Evolutionary conservation across 352 stramenopile genomes (phyloP).

Genomic region (Phytophthora hybrid): DNA sequence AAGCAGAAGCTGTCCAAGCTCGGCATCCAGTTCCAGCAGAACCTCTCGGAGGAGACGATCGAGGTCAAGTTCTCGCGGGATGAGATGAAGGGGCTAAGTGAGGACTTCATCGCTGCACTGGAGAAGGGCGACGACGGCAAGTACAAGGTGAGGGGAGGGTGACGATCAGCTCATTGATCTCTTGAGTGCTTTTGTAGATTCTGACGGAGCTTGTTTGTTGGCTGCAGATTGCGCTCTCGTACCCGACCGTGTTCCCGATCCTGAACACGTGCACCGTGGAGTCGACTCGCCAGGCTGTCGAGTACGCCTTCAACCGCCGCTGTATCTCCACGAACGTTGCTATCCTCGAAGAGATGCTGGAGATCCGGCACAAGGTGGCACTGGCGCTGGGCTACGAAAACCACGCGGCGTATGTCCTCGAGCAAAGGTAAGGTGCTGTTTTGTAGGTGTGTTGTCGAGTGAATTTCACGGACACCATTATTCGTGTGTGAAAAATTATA

Average conservation of each 20-base stretch:
- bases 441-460: not conserved
- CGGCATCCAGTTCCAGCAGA: conserved; percentile 85
- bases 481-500: conserved; percentile 6
- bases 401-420: conserved; percentile 86
- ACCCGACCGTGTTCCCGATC: conserved; percentile 92
- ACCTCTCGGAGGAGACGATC: conserved; percentile 89
- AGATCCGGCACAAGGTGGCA: conserved; percentile 82
- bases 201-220: conserved; percentile 9
- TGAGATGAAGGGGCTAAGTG: conserved; percentile 81
- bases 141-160: conserved; percentile 67
- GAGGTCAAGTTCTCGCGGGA: conserved; percentile 80
- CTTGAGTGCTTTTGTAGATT: not conserved
- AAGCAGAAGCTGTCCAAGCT: conserved; percentile 90
- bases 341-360: conserved; percentile 86
- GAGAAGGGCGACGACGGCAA: conserved; percentile 77
- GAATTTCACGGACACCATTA: not conserved
- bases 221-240: conserved; percentile 79
- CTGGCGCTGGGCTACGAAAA: conserved; percentile 83
- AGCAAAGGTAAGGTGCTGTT: conserved; percentile 60
- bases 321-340: conserved; percentile 87
- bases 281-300: conserved; percentile 83
- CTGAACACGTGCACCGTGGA: conserved; percentile 88
- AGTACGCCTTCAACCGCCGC: conserved; percentile 82
- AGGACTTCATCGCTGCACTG: conserved; percentile 81
- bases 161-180: no score